phyloP scores from a whole-genome alignment of 805 yeast species.

The Ogataea ganodermae region DNA sequence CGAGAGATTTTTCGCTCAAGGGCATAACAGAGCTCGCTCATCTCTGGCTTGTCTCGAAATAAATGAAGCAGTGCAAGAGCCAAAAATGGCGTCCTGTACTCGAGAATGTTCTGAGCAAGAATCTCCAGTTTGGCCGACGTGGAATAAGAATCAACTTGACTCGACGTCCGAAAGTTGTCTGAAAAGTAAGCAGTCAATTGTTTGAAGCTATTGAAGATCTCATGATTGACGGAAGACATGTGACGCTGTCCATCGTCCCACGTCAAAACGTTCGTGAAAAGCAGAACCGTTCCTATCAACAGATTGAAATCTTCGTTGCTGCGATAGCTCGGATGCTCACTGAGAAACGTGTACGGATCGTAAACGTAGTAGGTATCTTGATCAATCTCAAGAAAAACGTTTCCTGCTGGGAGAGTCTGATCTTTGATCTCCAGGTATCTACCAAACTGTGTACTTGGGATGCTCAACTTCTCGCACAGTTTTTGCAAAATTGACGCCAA shows the following conservation, averaged over 20 bases:
- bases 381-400: background rate
- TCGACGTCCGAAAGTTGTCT: background rate
- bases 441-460: background rate
- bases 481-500: background rate
- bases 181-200: background rate
- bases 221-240: background rate
- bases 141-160: background rate
- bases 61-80: background rate
- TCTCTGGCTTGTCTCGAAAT: background rate
- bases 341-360: background rate
- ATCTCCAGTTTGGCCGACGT: background rate
- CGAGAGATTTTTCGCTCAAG: background rate
- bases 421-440: background rate
- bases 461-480: background rate
- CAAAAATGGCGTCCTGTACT: background rate
- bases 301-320: background rate
- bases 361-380: background rate
- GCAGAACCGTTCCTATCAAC: background rate
- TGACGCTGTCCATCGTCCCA: background rate
- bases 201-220: background rate
- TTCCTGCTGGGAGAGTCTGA: background rate
- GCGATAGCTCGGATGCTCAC: background rate
- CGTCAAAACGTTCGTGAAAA: background rate
- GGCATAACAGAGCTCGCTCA: background rate
- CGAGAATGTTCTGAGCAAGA: background rate